phyloP scores from a whole-genome alignment of 2,329 filamentous ascomycete species.

The Cryphonectria nitschkei region DNA sequence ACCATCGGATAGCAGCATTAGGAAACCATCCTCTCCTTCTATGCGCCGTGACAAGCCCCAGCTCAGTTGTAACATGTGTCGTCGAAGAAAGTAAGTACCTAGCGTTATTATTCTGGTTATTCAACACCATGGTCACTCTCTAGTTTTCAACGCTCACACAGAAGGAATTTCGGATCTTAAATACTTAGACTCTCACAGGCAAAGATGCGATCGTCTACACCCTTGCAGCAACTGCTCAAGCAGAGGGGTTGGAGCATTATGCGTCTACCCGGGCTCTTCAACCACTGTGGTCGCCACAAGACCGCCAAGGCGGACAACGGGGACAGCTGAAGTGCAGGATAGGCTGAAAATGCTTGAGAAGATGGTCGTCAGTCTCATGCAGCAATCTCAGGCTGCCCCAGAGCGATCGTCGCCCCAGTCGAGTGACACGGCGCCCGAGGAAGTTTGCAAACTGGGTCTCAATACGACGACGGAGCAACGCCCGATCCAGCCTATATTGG shows the following conservation, averaged over 20 bases:
- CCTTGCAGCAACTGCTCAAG: conserved; percentile 34
- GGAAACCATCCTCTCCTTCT: neutral
- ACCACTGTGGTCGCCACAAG: too few species aligned
- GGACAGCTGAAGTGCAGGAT: conserved; percentile 24
- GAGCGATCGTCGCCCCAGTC: conserved; percentile 1
- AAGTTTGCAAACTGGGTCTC: neutral
- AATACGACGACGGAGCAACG: neutral
- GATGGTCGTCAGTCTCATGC: conserved; percentile 37
- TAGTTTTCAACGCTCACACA: neutral
- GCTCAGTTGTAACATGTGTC: conserved; percentile 37
- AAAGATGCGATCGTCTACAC: conserved; percentile 34
- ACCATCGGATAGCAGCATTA: neutral
- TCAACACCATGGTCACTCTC: neutral
- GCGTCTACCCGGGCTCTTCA: conserved; percentile 30
- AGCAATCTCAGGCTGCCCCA: conserved; percentile 21
- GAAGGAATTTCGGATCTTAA: neutral
- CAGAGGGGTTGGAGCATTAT: conserved; percentile 29
- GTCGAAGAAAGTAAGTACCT: conserved; percentile 36
- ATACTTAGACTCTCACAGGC: conserved; percentile 29
- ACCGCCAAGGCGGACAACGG: neutral
- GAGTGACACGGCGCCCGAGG: neutral
- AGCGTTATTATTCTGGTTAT: neutral
- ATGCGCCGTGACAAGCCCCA: conserved; percentile 38
- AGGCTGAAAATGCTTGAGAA: conserved; percentile 39
- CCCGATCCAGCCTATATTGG: neutral